Base-by-base conservation (phyloP, 2,329 filamentous ascomycete species). In the Epichloe elymi region DNA sequence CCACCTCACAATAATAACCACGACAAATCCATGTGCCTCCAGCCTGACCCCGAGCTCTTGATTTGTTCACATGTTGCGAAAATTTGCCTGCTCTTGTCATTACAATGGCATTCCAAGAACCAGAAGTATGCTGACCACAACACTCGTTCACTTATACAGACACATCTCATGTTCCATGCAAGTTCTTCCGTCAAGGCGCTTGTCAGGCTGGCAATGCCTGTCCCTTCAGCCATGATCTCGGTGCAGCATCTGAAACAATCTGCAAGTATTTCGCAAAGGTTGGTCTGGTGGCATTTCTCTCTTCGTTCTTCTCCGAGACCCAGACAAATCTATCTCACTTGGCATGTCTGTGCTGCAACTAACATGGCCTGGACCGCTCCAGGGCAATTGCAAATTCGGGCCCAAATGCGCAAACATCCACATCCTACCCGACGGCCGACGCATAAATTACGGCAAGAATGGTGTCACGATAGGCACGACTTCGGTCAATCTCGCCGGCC, bases 241-340 rank as follows among this genome's bases (percentile, higher is more conserved):
- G 93, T 65, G 79, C 83, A 33, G 81, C 89, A 40, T 80, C 86
- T 48, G 88, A 96, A 66, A 90, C 86, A 55, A 82, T 94, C 57
- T 98, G 93, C 83, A 98, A 97, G 71, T 98, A 97, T 72, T 98
- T 97, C 67, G 86, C 90, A 64, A 98, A 97, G 84, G 89, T 95
- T 73, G 61, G 73, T 66, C 56, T 50, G 20, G 8, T 8, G 11
- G 20, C 11, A 15, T 46, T 43, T 37, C 14, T 42, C 45, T 39
- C 5, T 4, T 48, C 7, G 1, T 26, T 15, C 6, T 48, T 23
- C 4, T 11, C 40, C 15, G 17, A 6, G 12, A n/a, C 14, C 15
- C n/a, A 15, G 23, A 36, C 11, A 17, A 2, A 1, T 5, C 12
- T 19, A 5, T 35, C 12, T 11, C 11, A 10, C 23, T 14, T 33